Evolutionary conservation across 441 rosid species (phyloP), one percentile per base, ranked within the genome.

Genomic region (Aleurites moluccanus): DNA sequence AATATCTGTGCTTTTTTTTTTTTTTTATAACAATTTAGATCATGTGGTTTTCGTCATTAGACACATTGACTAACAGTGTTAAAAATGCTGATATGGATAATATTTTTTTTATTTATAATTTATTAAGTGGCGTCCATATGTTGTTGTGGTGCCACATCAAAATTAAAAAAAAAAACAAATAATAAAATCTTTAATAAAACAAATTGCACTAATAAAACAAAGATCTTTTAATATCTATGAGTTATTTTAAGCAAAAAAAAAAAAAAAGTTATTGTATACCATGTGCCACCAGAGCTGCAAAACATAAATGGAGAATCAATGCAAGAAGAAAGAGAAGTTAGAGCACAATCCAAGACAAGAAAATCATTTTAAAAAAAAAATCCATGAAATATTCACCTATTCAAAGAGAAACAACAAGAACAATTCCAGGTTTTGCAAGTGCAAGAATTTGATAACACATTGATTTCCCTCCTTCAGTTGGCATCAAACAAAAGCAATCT

Each of bases 401-500:
- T 75, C 91, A 86, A 72, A 98, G 99, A 85, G 92, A 95, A 74
- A 93, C 93, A 69, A 95, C 98, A 70, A 95, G 97, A 50, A 89
- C 98, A 75, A 95, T 90, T 73, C 99, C 94, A 14, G 85, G 80
- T 78, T 84, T 91, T n/a, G 97, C 92, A 70, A 95, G 60, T n/a
- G 99, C 98, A 75, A 97, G 97, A 78, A 95, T 90, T 79, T 93
- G 98, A 79, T 91, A 93, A 80, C 99, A 93, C 87, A 93, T 89
- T 14, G 98, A 95, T 85, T 95, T 95, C 66, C 98, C 99, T 80
- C 98, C 95, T 57, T 98, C 97, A 25, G 97, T 95, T 6, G 99
- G 98, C 99, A 95, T 93, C 70, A 95, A 83, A 73, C 98, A 95
- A 81, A 95, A 93, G 75, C 98, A 95, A 82, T 95, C 99, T 75